A percentile compares a stretch with the other conserved stretches of the same genome.
phyloP scores from a whole-genome alignment of 345 rosid species.

The Brassica juncea region DNA sequence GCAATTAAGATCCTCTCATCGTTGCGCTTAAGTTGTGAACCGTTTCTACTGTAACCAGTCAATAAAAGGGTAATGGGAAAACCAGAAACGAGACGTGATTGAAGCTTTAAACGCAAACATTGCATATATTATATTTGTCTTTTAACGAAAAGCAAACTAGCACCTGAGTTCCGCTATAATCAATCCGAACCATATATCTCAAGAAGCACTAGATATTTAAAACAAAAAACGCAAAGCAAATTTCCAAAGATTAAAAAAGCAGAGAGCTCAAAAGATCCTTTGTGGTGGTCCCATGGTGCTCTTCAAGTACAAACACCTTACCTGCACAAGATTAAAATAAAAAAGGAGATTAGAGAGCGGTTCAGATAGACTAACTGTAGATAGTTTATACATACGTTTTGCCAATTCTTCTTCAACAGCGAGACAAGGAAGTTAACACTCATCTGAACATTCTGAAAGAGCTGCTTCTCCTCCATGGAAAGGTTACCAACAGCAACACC shows the following conservation, averaged over 20 bases:
- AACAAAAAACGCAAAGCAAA: slow-evolving; percentile 26
- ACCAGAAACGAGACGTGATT: neutral
- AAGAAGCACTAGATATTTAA: slow-evolving; percentile 10
- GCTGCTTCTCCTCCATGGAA: slow-evolving; percentile 69
- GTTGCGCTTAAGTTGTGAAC: too few species aligned
- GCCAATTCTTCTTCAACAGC: slow-evolving; percentile 70
- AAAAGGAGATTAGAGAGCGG: neutral
- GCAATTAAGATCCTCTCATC: too few species aligned
- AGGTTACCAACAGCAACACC: slow-evolving; percentile 70
- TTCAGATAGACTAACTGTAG: neutral
- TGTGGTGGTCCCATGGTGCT: slow-evolving; percentile 68
- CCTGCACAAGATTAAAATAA: slow-evolving; percentile 36
- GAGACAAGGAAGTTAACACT: slow-evolving; percentile 75
- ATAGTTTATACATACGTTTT: slow-evolving; percentile 45
- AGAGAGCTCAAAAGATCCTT: slow-evolving; percentile 43
- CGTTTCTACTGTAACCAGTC: too few species aligned
- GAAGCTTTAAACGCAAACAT: neutral
- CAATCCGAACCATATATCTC: slow-evolving; percentile 31
- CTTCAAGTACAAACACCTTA: slow-evolving; percentile 64
- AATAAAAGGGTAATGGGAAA: too few species aligned
- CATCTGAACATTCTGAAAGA: slow-evolving; percentile 71
- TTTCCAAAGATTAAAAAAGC: neutral
- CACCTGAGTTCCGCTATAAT: slow-evolving; percentile 1
- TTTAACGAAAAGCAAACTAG: slow-evolving; percentile 11
- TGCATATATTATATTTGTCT: slow-evolving; percentile 2